These are phyloP conservation scores for Sporothrix curviconia DNA, from an alignment of 2,329 filamentous ascomycete species.

Conservation along the genomic window DNA sequence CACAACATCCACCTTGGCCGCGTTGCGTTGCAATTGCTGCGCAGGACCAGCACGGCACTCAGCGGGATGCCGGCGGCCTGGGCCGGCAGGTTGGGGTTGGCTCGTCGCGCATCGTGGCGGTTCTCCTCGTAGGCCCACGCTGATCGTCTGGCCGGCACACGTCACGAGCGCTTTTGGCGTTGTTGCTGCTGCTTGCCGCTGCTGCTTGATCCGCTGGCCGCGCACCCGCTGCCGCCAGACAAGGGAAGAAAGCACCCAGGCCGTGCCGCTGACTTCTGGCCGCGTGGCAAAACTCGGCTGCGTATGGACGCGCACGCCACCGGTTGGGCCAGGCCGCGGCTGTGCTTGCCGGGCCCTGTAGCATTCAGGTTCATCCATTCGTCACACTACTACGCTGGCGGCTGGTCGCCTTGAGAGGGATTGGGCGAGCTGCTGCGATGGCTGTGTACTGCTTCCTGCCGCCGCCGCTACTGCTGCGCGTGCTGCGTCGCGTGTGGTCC, in stretches of 20 bases:
- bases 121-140: slow-evolving; percentile 50
- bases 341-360: neutral
- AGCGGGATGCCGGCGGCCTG: slow-evolving; percentile 74
- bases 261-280: too few species aligned
- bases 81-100: slow-evolving; percentile 48
- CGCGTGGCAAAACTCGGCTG: too few species aligned
- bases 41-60: slow-evolving; percentile 67
- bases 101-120: slow-evolving; percentile 49
- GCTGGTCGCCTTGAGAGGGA: slow-evolving; percentile 18
- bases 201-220: slow-evolving; percentile 9
- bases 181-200: slow-evolving; percentile 20
- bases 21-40: slow-evolving; percentile 69
- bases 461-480: neutral
- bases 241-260: too few species aligned
- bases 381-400: slow-evolving; percentile 20
- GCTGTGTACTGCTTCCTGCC: neutral
- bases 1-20: slow-evolving; percentile 50
- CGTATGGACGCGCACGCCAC: neutral
- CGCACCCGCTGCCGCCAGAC: neutral
- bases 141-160: slow-evolving; percentile 50
- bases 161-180: slow-evolving; percentile 38
- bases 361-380: slow-evolving; percentile 24
- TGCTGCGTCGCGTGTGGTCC: neutral
- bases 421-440: slow-evolving; percentile 1
- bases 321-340: neutral